phyloP scores from a whole-genome alignment of 371 early-diverging fungal species.

The Mucor mucedo region DNA sequence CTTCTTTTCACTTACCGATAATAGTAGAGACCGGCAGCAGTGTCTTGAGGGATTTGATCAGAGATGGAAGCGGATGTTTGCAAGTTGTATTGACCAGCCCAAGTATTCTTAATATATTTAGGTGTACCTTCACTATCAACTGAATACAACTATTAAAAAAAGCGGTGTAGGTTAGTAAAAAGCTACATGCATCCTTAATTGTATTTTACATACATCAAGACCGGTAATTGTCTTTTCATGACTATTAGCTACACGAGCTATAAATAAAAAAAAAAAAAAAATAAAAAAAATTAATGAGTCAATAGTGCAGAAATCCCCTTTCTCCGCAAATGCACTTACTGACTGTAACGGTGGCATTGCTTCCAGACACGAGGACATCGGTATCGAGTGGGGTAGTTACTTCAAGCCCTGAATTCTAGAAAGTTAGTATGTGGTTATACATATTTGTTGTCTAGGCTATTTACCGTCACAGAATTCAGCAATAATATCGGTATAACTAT shows the following conservation, averaged over 20 bases:
- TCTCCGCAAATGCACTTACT: slow-evolving; percentile 28
- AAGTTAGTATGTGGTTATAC: slow-evolving; percentile 1
- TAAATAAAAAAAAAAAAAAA: slow-evolving; percentile 5
- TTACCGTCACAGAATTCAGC: slow-evolving; percentile 49
- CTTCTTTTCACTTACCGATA: slow-evolving; percentile 26
- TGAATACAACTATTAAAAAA: slow-evolving; percentile 38
- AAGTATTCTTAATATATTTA: slow-evolving; percentile 33
- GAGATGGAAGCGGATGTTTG: slow-evolving; percentile 33
- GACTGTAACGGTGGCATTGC: slow-evolving; percentile 32
- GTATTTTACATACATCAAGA: slow-evolving; percentile 29
- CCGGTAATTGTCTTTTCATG: slow-evolving; percentile 37
- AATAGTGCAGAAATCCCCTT: neutral
- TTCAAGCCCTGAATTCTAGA: slow-evolving; percentile 27
- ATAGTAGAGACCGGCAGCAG: slow-evolving; percentile 33
- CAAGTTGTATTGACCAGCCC: slow-evolving; percentile 31
- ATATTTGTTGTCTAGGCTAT: neutral
- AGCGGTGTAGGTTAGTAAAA: neutral
- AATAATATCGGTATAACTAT: slow-evolving; percentile 44
- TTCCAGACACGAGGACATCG: slow-evolving; percentile 29
- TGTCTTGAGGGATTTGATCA: slow-evolving; percentile 33
- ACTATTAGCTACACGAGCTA: slow-evolving; percentile 32
- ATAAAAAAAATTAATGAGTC: slow-evolving; percentile 1
- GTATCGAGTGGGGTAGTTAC: slow-evolving; percentile 23
- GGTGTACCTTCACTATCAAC: slow-evolving; percentile 27
- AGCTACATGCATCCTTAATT: neutral